Conservation (phyloP, 1,139 yeast species). For the Taiozyma sp. region DNA sequence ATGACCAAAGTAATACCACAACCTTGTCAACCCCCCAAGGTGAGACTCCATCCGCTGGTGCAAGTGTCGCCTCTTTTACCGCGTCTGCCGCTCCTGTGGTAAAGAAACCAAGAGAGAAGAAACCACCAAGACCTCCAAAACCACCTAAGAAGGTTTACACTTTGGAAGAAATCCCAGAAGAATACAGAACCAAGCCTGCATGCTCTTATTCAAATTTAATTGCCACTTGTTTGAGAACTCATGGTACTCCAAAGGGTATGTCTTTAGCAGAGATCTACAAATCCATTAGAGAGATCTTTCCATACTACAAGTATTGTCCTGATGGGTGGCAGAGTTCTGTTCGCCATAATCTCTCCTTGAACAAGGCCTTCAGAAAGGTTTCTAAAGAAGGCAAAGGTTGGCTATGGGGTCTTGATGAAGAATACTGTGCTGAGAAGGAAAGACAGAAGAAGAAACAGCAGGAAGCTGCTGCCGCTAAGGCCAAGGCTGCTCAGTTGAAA, state of each 20-base stretch:
- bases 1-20: neutral
- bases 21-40: neutral
- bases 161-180: conserved; percentile 79
- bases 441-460: conserved; percentile 64
- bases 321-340: conserved; percentile 98
- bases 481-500: conserved; percentile 49
- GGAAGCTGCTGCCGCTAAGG: conserved; percentile 53
- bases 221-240: conserved; percentile 67
- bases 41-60: neutral
- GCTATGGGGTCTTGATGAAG: conserved; percentile 89
- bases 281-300: conserved; percentile 80
- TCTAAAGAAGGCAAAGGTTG: conserved; percentile 84
- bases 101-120: conserved; percentile 29
- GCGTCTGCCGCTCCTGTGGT: conserved; percentile 6
- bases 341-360: conserved; percentile 78
- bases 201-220: conserved; percentile 75
- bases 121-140: conserved; percentile 46
- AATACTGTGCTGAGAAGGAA: conserved; percentile 76
- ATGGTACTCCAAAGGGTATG: conserved; percentile 63
- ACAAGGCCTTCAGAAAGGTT: conserved; percentile 76
- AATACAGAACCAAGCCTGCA: conserved; percentile 77
- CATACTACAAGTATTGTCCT: conserved; percentile 87
- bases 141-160: conserved; percentile 56
- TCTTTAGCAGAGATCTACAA: conserved; percentile 82
- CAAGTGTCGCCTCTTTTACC: neutral